Evolutionary conservation across 176 grass and related monocot species (phyloP).

Genomic region (Secale cereale): DNA sequence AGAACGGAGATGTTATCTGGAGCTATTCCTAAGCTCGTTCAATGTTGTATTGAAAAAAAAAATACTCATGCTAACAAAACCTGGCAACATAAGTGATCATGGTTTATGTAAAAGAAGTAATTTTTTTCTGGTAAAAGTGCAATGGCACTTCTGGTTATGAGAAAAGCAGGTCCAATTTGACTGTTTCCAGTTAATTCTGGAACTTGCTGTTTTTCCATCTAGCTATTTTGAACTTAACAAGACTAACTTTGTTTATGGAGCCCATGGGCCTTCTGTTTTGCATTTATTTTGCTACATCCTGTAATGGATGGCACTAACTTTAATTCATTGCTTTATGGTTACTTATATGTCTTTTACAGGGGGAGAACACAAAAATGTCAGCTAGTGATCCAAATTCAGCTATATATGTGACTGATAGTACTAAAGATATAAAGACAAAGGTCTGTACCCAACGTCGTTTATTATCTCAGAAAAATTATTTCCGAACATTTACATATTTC

Average conservation of each 20-base stretch:
- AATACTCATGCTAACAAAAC: too few relatives aligned
- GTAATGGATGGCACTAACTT: neutral
- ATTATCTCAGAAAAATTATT: neutral
- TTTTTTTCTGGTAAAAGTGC: too few relatives aligned
- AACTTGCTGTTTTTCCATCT: slow-evolving; percentile 2
- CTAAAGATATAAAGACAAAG: slow-evolving; percentile 90
- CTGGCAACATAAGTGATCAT: too few relatives aligned
- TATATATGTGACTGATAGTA: slow-evolving; percentile 91
- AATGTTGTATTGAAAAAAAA: too few relatives aligned
- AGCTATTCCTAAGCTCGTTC: too few relatives aligned
- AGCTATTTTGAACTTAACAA: slow-evolving; percentile 1
- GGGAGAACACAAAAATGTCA: slow-evolving; percentile 97
- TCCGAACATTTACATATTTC: neutral
- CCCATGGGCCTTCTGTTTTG: neutral
- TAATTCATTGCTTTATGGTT: neutral
- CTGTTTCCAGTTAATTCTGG: slow-evolving; percentile 13
- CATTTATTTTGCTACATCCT: slow-evolving; percentile 5
- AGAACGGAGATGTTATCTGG: too few relatives aligned
- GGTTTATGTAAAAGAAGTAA: too few relatives aligned
- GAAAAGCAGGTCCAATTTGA: neutral
- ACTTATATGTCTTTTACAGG: slow-evolving; percentile 40
- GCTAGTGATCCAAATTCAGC: slow-evolving; percentile 96
- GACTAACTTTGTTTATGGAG: neutral
- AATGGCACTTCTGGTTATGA: neutral
- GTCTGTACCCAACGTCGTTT: slow-evolving; percentile 34